Conservation (phyloP, 2,329 filamentous ascomycete genomes). For the Stachybotrys elegans region DNA sequence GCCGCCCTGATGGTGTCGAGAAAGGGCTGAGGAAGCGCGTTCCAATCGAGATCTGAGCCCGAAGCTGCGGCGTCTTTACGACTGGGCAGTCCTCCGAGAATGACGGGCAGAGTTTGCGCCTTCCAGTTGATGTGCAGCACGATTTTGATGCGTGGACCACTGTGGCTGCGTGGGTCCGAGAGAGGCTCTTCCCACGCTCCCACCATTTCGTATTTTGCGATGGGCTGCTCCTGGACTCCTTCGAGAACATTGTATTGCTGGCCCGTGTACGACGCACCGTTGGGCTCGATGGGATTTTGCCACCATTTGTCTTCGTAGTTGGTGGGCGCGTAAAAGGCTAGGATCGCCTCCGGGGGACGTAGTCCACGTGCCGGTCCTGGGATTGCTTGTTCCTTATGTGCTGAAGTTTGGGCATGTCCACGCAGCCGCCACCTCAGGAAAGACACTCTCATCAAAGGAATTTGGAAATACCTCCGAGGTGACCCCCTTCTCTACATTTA, state of each 20-base stretch:
- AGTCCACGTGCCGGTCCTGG: constrained; percentile 5
- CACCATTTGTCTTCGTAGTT: constrained; percentile 27
- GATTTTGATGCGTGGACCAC: constrained; percentile 29
- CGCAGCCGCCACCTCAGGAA: too few relatives aligned
- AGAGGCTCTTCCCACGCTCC: constrained; percentile 8
- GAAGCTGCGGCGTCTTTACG: constrained; percentile 2
- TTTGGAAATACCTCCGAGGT: too few relatives aligned
- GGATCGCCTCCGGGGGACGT: neutral
- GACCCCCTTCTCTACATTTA: too few relatives aligned
- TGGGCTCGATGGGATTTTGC: constrained; percentile 12
- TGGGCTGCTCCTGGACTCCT: constrained; percentile 17
- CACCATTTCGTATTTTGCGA: constrained; percentile 10
- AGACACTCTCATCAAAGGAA: too few relatives aligned
- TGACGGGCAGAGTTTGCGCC: constrained; percentile 27
- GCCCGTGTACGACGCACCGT: neutral
- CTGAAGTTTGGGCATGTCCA: too few relatives aligned
- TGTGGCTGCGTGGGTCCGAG: neutral
- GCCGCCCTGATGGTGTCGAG: neutral
- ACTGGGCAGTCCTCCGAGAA: constrained; percentile 21
- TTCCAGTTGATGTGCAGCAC: constrained; percentile 37
- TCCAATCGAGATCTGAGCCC: neutral
- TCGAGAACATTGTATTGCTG: constrained; percentile 2
- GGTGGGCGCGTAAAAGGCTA: constrained; percentile 37
- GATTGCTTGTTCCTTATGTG: too few relatives aligned
- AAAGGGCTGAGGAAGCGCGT: neutral